These are phyloP conservation scores for Erigeron philadelphicus DNA, from an alignment of 140 eudicot species.

Conservation along the genomic window DNA sequence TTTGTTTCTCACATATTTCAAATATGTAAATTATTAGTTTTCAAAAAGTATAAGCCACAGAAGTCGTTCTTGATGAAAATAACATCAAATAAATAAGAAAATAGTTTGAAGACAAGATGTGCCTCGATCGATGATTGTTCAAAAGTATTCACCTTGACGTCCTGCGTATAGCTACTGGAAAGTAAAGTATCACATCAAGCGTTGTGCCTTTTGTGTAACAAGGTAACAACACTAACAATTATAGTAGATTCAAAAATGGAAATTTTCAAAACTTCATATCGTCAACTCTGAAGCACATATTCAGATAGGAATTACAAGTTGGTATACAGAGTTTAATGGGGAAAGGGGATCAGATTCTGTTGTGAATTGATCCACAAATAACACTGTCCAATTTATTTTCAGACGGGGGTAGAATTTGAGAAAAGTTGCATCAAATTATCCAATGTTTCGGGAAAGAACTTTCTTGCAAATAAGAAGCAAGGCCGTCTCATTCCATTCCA, in stretches of 20 bases:
- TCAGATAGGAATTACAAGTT: constrained; percentile 23
- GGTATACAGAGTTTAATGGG: constrained; percentile 22
- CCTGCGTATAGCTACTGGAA: no score
- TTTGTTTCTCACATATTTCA: no score
- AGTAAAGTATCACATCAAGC: no score
- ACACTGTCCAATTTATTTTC: constrained; percentile 15
- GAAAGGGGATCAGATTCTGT: constrained; percentile 27
- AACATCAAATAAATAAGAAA: no score
- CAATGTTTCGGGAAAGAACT: constrained; percentile 47
- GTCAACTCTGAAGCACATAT: constrained; percentile 12
- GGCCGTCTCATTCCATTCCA: constrained; percentile 56
- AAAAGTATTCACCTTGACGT: no score
- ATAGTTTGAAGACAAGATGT: no score
- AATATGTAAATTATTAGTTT: no score
- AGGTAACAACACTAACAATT: constrained; percentile 19
- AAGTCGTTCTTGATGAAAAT: no score
- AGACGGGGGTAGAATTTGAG: constrained; percentile 40
- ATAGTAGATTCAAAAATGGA: constrained; percentile 23
- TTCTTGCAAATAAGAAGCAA: constrained; percentile 50
- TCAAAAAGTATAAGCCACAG: no score
- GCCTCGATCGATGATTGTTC: no score
- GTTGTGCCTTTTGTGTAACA: not conserved
- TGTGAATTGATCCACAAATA: constrained; percentile 31
- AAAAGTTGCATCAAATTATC: constrained; percentile 45
- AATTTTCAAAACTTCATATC: constrained; percentile 22